Evolutionary conservation across 2,329 filamentous ascomycete species (phyloP).

Genomic region (Xylaria digitata): DNA sequence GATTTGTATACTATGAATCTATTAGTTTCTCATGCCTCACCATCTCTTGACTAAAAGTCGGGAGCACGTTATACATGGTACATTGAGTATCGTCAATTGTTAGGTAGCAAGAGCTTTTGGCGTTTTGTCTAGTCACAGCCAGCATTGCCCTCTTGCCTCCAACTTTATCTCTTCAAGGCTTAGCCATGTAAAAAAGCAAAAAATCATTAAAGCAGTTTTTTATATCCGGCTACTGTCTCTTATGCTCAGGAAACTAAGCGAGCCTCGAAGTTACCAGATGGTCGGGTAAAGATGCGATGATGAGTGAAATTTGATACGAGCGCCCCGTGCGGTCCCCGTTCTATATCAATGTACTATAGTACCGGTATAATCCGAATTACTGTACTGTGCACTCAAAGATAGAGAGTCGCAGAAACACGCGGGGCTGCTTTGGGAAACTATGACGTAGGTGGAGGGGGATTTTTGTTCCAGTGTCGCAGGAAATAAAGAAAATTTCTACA

Average conservation of each 20-base stretch:
- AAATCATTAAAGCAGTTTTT: not conserved
- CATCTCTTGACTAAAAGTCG: not conserved
- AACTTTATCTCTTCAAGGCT: not conserved
- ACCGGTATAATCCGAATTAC: not conserved
- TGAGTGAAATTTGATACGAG: slow-evolving; percentile 5
- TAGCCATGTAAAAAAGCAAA: not conserved
- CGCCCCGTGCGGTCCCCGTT: slow-evolving; percentile 14
- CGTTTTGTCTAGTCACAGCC: not conserved
- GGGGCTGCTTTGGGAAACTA: slow-evolving; percentile 31
- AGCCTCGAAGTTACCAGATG: too few relatives aligned
- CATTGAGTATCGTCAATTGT: not conserved
- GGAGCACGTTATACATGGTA: not conserved
- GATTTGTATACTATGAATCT: too few relatives aligned
- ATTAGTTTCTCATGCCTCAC: not conserved
- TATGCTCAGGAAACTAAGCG: not conserved
- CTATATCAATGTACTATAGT: slow-evolving; percentile 1
- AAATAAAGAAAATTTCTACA: not conserved
- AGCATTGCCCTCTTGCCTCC: not conserved
- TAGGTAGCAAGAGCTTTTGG: not conserved
- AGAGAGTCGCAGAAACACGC: not conserved
- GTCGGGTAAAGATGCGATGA: not conserved
- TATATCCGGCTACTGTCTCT: not conserved
- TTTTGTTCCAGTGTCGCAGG: slow-evolving; percentile 2
- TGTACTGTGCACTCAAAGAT: slow-evolving; percentile 7
- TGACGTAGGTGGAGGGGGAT: slow-evolving; percentile 33